These are phyloP conservation scores for Carex littledalei DNA, from an alignment of 176 grass and related monocot species.

Conservation along the genomic window DNA sequence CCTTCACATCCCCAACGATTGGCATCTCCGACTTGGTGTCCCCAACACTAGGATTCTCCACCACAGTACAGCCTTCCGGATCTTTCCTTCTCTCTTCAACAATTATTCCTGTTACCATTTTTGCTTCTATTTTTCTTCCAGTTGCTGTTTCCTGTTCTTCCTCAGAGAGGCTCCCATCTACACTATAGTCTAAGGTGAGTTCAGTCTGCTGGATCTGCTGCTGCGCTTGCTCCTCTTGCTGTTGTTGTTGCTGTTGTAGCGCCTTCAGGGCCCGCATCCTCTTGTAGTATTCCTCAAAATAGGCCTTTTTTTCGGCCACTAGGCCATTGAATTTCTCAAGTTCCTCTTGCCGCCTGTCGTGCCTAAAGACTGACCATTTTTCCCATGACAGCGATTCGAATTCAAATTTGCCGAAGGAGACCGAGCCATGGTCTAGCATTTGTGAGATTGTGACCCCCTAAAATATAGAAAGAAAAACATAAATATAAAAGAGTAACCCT, in stretches of 20 bases:
- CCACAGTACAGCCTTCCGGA: constrained; percentile 11
- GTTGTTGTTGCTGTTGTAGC: constrained; percentile 46
- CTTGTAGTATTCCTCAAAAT: constrained; percentile 97
- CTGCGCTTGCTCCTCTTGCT: constrained; percentile 5
- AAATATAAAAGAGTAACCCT: constrained; percentile 14
- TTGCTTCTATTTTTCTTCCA: constrained; percentile 36
- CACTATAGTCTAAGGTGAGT: constrained; percentile 79
- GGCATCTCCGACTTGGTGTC: constrained; percentile 24
- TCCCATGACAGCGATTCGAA: constrained; percentile 91
- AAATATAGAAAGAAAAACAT: constrained; percentile 5
- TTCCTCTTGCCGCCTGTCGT: constrained; percentile 87
- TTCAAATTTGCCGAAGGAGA: constrained; percentile 93
- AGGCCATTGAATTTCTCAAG: constrained; percentile 94
- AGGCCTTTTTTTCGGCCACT: constrained; percentile 95
- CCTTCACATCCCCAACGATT: constrained; percentile 24
- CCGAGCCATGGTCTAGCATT: constrained; percentile 85
- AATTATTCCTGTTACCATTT: constrained; percentile 31
- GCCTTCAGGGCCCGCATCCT: constrained; percentile 82
- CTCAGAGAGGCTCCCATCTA: constrained; percentile 84
- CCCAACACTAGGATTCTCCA: constrained; percentile 28
- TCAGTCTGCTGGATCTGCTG: constrained; percentile 65
- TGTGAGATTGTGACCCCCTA: constrained; percentile 72
- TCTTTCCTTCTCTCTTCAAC: constrained; percentile 35
- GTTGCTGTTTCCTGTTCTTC: constrained; percentile 57
- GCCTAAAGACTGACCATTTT: constrained; percentile 89